Evolutionary conservation across 2,329 filamentous ascomycete species (phyloP), one percentile per base, ranked within the genome.

Genomic region (Magnaporthiopsis incrustans): DNA sequence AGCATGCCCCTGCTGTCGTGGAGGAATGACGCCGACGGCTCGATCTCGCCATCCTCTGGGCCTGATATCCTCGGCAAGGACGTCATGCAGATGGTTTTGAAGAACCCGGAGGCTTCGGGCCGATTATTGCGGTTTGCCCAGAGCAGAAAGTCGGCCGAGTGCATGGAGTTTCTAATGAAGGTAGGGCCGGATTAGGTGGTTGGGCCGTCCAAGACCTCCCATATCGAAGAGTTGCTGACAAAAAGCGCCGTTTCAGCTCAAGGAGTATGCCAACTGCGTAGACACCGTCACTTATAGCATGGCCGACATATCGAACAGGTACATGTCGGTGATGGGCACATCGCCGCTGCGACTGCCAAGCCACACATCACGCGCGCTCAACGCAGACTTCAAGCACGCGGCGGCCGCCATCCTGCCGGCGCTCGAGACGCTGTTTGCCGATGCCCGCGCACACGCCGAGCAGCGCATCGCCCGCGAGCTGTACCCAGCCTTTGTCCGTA

Each of bases 51-150:
- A 26, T 71, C 59, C 8, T 69, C 73, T 0, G 73, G 79, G 50
- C 74, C 78, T 0, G 78, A 83, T 62, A 81, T 85, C 66, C 77
- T 83, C 63, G 77, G 79, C 27, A 72, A 74, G 5, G 80, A 83
- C 32, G 77, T 81, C 30, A 81, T 85, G 64, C 77, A 79, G 59
- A 73, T 81, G 67, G 80, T 81, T 1, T 74, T 85, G 60, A 76
- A 78, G 66, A 79, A 83, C 66, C 78, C 79, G 0, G 74, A 74
- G 4, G 81, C 80, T 0, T 77, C 77, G 1, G 75, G 78, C 64
- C 77, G 79, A 38, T 71, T 86, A 26, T 75, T 78, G 64, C 77
- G 75, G 58, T 85, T 83, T 69, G 81, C 82, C n/a, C 77, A 79
- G 60, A 75, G 71, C 35, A 73, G 75, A 38, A 76, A 79, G 44